phyloP scores from a whole-genome alignment of 257 asterid genomes.

The Solanum medicagineum region DNA sequence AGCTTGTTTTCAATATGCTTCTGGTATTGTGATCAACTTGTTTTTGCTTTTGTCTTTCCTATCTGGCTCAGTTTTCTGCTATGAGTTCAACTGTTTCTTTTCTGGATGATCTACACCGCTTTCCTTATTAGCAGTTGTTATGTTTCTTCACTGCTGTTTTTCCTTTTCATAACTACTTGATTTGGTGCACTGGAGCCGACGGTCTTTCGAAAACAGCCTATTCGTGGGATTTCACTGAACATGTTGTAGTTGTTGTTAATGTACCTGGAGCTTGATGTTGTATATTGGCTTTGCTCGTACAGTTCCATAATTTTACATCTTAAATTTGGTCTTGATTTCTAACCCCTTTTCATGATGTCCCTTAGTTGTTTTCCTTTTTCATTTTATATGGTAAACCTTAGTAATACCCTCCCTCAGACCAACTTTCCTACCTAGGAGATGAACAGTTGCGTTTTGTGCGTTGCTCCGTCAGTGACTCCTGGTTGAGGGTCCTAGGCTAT shows the following conservation, averaged over 20 bases:
- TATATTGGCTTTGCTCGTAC: neutral
- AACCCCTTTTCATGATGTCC: neutral
- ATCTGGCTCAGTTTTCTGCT: neutral
- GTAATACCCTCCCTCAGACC: neutral
- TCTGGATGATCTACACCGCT: too few relatives aligned
- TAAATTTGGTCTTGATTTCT: neutral
- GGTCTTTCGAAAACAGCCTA: too few relatives aligned
- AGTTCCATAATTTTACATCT: neutral
- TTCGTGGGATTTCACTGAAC: too few relatives aligned
- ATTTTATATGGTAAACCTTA: neutral
- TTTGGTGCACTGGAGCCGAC: too few relatives aligned
- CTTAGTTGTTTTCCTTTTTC: neutral
- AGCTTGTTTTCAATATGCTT: neutral
- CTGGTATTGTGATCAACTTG: neutral
- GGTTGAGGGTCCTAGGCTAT: neutral
- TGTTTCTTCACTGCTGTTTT: too few relatives aligned
- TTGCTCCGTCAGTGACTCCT: neutral
- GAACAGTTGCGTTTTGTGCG: neutral
- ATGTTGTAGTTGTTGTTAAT: too few relatives aligned
- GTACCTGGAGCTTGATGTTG: neutral
- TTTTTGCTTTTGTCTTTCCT: neutral
- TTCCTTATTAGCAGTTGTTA: too few relatives aligned
- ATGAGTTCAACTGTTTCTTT: neutral
- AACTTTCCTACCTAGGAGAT: neutral
- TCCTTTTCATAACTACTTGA: too few relatives aligned